phyloP scores from a whole-genome alignment of 768 basidiomycete species.

The Clathrus columnatus region DNA sequence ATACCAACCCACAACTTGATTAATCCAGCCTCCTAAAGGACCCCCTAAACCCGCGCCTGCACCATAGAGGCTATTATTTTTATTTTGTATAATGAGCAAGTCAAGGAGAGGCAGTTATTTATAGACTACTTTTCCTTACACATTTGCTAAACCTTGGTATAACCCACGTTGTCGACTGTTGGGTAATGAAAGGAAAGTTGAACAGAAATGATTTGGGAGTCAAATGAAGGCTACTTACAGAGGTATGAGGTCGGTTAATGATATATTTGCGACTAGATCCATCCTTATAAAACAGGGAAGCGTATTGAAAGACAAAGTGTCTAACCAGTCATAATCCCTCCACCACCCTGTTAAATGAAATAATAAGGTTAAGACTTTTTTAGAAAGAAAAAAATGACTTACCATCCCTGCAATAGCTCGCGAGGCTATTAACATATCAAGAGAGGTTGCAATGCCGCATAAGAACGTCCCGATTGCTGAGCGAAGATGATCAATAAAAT shows the following conservation, averaged over 20 bases:
- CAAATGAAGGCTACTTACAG: conserved; percentile 41
- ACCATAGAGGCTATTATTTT: conserved; percentile 59
- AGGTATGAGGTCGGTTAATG: conserved; percentile 84
- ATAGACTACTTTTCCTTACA: conserved; percentile 39
- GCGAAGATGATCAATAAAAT: conserved; percentile 14
- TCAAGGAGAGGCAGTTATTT: too few species aligned
- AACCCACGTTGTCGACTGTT: conserved; percentile 74
- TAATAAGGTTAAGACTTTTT: neutral
- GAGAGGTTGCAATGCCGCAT: conserved; percentile 81
- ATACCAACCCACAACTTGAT: conserved; percentile 80
- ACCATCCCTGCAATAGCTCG: conserved; percentile 88
- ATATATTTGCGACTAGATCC: conserved; percentile 65
- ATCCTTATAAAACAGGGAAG: conserved; percentile 15
- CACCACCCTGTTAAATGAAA: conserved; percentile 5
- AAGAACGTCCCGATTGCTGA: conserved; percentile 60
- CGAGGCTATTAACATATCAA: conserved; percentile 72
- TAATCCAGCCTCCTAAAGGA: conserved; percentile 76
- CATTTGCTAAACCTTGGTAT: conserved; percentile 87
- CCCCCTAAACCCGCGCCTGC: conserved; percentile 76
- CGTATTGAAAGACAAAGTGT: conserved; percentile 6
- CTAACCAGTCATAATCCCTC: conserved; percentile 76
- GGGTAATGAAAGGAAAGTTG: neutral
- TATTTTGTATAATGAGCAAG: conserved; percentile 3
- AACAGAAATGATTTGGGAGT: neutral
- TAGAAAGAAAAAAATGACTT: conserved; percentile 39